phyloP scores from a whole-genome alignment of 352 stramenopile species.

The Pythium aquatile region DNA sequence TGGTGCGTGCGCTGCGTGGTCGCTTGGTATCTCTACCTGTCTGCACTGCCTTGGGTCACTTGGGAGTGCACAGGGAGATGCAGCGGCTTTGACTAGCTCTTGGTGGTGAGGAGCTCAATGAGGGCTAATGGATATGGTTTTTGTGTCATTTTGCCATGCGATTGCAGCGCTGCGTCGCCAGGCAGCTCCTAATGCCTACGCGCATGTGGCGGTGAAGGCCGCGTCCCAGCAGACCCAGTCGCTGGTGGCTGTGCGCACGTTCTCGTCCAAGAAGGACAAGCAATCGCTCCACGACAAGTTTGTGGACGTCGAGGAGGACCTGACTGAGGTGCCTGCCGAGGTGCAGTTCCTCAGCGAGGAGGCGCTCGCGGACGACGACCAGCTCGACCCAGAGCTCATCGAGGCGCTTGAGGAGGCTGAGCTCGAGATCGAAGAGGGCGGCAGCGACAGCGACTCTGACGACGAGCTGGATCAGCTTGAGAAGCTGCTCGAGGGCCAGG shows the following conservation, averaged over 20 bases:
- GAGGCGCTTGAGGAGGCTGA: slow-evolving; percentile 21
- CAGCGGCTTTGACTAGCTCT: neutral
- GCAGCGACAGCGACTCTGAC: slow-evolving; percentile 16
- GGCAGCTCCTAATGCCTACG: slow-evolving; percentile 8
- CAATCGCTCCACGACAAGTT: slow-evolving; percentile 60
- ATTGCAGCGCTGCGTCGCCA: slow-evolving; percentile 26
- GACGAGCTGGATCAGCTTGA: slow-evolving; percentile 32
- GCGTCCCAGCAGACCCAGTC: slow-evolving; percentile 21
- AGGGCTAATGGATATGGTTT: neutral
- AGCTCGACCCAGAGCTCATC: slow-evolving; percentile 37
- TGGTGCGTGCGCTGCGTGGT: slow-evolving; percentile 29
- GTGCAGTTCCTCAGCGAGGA: slow-evolving; percentile 66
- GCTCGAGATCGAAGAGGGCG: slow-evolving; percentile 15
- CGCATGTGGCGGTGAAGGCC: slow-evolving; percentile 19
- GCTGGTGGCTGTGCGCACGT: slow-evolving; percentile 15
- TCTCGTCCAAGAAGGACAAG: slow-evolving; percentile 64
- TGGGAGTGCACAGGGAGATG: neutral
- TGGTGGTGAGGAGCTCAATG: neutral
- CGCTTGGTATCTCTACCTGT: slow-evolving; percentile 1
- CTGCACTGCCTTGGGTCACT: neutral
- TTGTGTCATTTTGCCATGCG: neutral
- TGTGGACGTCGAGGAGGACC: slow-evolving; percentile 42
- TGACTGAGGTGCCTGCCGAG: slow-evolving; percentile 49
- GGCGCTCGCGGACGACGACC: slow-evolving; percentile 26
- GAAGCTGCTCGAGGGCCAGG: slow-evolving; percentile 16